Conservation (phyloP, 805 yeast genomes). For the Kazachstania martiniae region DNA sequence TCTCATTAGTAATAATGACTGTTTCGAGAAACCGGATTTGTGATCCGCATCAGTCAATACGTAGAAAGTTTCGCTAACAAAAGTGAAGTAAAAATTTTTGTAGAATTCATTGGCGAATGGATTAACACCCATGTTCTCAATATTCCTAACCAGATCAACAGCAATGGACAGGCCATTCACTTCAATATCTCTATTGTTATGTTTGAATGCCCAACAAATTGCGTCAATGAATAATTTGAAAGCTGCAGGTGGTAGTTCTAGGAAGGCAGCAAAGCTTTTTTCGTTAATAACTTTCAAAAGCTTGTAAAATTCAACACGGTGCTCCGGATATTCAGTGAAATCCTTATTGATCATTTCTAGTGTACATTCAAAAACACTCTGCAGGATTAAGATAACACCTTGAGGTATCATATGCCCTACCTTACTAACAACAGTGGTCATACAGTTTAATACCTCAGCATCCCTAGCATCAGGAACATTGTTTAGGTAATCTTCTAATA, state of each 20-base stretch:
- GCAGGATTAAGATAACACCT: slow-evolving; percentile 77
- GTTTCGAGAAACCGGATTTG: slow-evolving; percentile 88
- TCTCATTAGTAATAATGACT: slow-evolving; percentile 73
- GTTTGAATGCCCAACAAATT: slow-evolving; percentile 96
- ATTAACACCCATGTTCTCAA: slow-evolving; percentile 58
- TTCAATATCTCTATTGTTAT: slow-evolving; percentile 94
- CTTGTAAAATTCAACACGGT: slow-evolving; percentile 91
- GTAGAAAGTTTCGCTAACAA: slow-evolving; percentile 82
- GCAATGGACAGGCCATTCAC: slow-evolving; percentile 80
- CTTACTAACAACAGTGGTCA: slow-evolving; percentile 78
- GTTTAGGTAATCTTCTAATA: slow-evolving; percentile 76
- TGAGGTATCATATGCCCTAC: slow-evolving; percentile 84
- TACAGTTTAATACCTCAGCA: slow-evolving; percentile 92
- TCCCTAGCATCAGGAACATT: slow-evolving; percentile 96
- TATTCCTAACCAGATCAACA: slow-evolving; percentile 73
- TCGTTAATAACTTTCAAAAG: slow-evolving; percentile 77
- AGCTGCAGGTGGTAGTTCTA: slow-evolving; percentile 83
- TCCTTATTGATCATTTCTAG: slow-evolving; percentile 92
- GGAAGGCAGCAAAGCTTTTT: slow-evolving; percentile 74
- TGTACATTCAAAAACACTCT: slow-evolving; percentile 88
- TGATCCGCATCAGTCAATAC: slow-evolving; percentile 96
- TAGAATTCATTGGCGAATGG: slow-evolving; percentile 79
- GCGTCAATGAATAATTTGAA: slow-evolving; percentile 88
- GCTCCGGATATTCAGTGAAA: slow-evolving; percentile 94
- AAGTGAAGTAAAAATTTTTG: slow-evolving; percentile 78